Percentiles rank a stretch among this genome's conserved stretches.
phyloP scores from a whole-genome alignment of 257 asterid species.

The Jacaranda copaia region DNA sequence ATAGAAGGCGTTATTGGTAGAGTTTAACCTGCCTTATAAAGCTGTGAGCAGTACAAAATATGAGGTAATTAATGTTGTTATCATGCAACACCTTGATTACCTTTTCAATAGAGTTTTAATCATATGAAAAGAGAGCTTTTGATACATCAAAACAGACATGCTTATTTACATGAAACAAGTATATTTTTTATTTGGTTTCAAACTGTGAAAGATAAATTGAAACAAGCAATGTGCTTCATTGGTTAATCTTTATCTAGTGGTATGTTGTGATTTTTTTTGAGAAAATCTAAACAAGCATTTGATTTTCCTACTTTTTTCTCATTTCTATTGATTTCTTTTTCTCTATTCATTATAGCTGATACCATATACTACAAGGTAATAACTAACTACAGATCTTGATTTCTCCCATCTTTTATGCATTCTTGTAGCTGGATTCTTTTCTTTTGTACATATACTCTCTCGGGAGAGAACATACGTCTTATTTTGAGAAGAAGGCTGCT shows the following conservation, averaged over 20 bases:
- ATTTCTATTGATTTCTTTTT: constrained; percentile 23
- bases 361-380: constrained; percentile 82
- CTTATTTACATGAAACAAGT: constrained; percentile 19
- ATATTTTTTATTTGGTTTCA: constrained; percentile 47
- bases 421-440: too few relatives aligned
- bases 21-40: constrained; percentile 89
- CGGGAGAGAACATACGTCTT: too few relatives aligned
- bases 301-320: constrained; percentile 11
- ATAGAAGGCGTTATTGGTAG: constrained; percentile 73
- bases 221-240: constrained; percentile 72
- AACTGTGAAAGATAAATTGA: constrained; percentile 80
- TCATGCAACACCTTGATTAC: constrained; percentile 4
- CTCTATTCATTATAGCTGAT: constrained; percentile 65
- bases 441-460: too few relatives aligned
- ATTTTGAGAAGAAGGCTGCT: too few relatives aligned
- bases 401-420: too few relatives aligned
- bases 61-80: constrained; percentile 66
- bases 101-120: constrained; percentile 14
- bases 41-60: constrained; percentile 75
- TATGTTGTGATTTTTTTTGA: constrained; percentile 35
- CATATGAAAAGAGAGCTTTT: neutral
- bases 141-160: constrained; percentile 22
- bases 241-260: constrained; percentile 62
- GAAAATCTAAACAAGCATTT: constrained; percentile 13
- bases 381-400: constrained; percentile 29